phyloP scores from a whole-genome alignment of 345 rosid species.

The Schrenkiella parvula region DNA sequence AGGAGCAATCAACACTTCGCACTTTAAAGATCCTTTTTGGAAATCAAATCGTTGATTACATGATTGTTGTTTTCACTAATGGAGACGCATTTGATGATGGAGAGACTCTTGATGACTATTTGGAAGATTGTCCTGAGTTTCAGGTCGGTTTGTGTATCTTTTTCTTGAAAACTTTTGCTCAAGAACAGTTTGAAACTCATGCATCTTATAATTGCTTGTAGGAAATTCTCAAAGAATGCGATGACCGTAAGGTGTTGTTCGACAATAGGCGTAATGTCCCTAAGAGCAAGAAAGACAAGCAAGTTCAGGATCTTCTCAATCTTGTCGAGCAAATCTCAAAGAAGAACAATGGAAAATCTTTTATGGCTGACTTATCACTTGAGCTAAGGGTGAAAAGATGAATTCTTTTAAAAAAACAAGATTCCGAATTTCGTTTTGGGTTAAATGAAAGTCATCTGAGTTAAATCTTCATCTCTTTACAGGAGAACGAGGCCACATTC shows the following conservation, averaged over 20 bases:
- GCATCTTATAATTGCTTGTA: not conserved
- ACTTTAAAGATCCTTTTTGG: constrained; percentile 24
- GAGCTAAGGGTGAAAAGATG: constrained; percentile 16
- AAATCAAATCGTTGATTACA: constrained; percentile 13
- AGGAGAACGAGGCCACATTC: not conserved
- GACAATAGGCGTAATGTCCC: constrained; percentile 15
- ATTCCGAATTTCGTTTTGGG: not conserved
- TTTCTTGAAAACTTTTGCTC: not conserved
- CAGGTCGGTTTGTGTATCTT: not conserved
- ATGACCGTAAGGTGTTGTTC: constrained; percentile 29
- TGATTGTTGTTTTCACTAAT: constrained; percentile 31
- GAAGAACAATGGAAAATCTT: constrained; percentile 24
- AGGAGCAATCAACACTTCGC: constrained; percentile 17
- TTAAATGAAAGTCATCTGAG: not conserved
- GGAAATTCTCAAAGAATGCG: constrained; percentile 30
- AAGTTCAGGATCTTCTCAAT: constrained; percentile 26
- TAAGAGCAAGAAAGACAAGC: not conserved
- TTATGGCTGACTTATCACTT: constrained; percentile 28
- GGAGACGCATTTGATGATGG: constrained; percentile 21
- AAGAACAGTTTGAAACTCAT: no score
- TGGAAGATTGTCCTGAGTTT: constrained; percentile 22
- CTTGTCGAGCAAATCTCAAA: constrained; percentile 19
- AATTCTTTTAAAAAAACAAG: not conserved
- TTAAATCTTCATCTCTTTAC: not conserved
- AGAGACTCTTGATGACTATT: constrained; percentile 23